Evolutionary conservation across 2,329 filamentous ascomycete genomes (phyloP), one percentile per base, ranked within the genome.

Genomic region (Claviceps maximensis): DNA sequence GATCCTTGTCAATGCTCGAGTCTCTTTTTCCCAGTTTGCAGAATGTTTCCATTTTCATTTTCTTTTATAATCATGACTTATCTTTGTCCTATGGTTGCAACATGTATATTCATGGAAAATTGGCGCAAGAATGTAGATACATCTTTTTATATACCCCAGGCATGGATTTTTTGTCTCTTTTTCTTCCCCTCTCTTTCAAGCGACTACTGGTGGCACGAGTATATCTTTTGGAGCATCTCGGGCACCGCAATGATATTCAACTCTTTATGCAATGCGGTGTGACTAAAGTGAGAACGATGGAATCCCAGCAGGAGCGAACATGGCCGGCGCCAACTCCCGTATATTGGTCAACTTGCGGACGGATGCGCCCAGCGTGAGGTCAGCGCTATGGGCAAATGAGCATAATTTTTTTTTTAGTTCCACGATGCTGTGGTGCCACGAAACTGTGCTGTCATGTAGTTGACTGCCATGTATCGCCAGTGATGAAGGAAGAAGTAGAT

Each of bases 21-120:
- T 38, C 13, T 38, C 1, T 17, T 38, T 10, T 8, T 33, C 31
- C 10, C 2, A 13, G 31, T 38, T n/a, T n/a, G n/a, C n/a, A n/a
- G n/a, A n/a, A n/a, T n/a, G n/a, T n/a, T 38, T 38, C 17, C 12
- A 3, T 38, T 38, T 17, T 15, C 7, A 2, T 15, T 38, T 38
- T 38, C 15, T 17, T 38, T 38, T 38, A n/a, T 9, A 41, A 21
- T 7, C 19, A 44, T 15, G 41, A 19, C 38, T 15, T 17, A 17
- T 33, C 29, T n/a, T 38, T 49, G 19, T n/a, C 33, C 23, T 19
- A 40, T 17, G 8, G 38, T 27, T 27, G 36, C 4, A 23, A 25
- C 38, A 51, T 44, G 23, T 40, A 51, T 44, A 41, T 38, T 49
- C 21, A 56, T 38, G 56, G 56, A n/a, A 13, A 49, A 33, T 45